Evolutionary conservation across 768 basidiomycete genomes (phyloP).

Genomic region (Boletus speciosus): DNA sequence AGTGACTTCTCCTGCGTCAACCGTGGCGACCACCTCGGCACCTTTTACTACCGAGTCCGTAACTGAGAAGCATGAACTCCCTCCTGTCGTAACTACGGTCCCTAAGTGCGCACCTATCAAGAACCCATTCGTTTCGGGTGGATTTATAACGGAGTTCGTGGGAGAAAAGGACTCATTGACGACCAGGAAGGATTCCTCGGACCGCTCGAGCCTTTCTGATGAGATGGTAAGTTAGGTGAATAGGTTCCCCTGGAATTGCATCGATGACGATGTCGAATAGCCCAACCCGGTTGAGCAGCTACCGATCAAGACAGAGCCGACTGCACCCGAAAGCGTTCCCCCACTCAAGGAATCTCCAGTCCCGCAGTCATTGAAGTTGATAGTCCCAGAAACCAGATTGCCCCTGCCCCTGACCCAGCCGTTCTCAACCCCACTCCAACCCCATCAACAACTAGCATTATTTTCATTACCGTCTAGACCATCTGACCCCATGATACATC

Average conservation of each 20-base stretch:
- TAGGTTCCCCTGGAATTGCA: neutral
- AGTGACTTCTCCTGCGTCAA: slow-evolving; percentile 18
- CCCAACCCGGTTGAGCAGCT: slow-evolving; percentile 11
- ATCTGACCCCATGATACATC: slow-evolving; percentile 11
- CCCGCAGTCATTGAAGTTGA: slow-evolving; percentile 5
- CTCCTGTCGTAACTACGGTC: neutral
- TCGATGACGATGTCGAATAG: slow-evolving; percentile 10
- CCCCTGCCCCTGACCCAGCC: slow-evolving; percentile 7
- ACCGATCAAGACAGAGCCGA: slow-evolving; percentile 21
- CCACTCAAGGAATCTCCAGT: slow-evolving; percentile 12
- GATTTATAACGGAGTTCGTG: slow-evolving; percentile 46
- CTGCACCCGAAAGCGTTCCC: slow-evolving; percentile 8
- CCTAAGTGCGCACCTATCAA: slow-evolving; percentile 22
- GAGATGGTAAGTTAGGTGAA: slow-evolving; percentile 11
- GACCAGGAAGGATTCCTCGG: slow-evolving; percentile 20
- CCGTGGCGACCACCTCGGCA: slow-evolving; percentile 6
- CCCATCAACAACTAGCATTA: slow-evolving; percentile 5
- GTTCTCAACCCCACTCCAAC: slow-evolving; percentile 11
- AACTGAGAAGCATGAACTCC: slow-evolving; percentile 10
- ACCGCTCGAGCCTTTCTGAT: slow-evolving; percentile 13
- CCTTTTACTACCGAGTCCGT: slow-evolving; percentile 8
- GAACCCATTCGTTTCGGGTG: slow-evolving; percentile 52
- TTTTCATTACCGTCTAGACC: slow-evolving; percentile 18
- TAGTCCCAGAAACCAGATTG: slow-evolving; percentile 11
- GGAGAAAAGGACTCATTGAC: slow-evolving; percentile 24